Evolutionary conservation across 176 grass and related monocot genomes (phyloP).

Genomic region (Oryza meyeriana): DNA sequence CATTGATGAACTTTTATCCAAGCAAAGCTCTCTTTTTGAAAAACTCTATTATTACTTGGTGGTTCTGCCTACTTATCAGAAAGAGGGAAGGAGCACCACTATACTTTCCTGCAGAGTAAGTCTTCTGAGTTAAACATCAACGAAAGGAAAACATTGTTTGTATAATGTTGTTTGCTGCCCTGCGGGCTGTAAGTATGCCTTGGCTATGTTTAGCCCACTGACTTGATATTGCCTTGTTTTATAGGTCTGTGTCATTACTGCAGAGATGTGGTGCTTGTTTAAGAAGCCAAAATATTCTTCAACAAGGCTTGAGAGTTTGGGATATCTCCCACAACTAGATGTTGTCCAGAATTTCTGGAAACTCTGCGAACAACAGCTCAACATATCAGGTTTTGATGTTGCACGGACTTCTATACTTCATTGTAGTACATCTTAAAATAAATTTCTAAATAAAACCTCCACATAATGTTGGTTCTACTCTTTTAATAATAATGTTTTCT

Average conservation of each 20-base stretch:
- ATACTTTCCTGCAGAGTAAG: conserved; percentile 88
- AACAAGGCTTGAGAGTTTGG: conserved; percentile 74
- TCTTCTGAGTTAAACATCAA: conserved; percentile 22
- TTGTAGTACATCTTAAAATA: not conserved
- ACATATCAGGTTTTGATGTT: conserved; percentile 68
- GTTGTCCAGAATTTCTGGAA: conserved; percentile 90
- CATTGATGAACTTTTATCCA: conserved; percentile 63
- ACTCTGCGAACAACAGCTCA: conserved; percentile 80
- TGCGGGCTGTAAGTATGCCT: not conserved
- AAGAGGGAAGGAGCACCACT: conserved; percentile 71
- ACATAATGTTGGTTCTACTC: conserved; percentile 11
- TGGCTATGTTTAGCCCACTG: not conserved
- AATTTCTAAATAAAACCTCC: not conserved
- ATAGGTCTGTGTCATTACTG: conserved; percentile 80
- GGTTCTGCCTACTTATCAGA: conserved; percentile 61
- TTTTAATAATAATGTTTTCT: not conserved
- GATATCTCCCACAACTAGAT: conserved; percentile 68
- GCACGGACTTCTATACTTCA: not conserved
- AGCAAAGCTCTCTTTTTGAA: conserved; percentile 67
- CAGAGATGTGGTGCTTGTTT: conserved; percentile 97
- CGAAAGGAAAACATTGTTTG: conserved; percentile 1
- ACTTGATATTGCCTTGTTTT: conserved; percentile 21
- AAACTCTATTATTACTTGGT: conserved; percentile 76
- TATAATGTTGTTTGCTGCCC: not conserved
- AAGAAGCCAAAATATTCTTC: conserved; percentile 85